Base-by-base conservation (phyloP, 176 grass and related monocot species). In the Dendrocalamus sinicus region DNA sequence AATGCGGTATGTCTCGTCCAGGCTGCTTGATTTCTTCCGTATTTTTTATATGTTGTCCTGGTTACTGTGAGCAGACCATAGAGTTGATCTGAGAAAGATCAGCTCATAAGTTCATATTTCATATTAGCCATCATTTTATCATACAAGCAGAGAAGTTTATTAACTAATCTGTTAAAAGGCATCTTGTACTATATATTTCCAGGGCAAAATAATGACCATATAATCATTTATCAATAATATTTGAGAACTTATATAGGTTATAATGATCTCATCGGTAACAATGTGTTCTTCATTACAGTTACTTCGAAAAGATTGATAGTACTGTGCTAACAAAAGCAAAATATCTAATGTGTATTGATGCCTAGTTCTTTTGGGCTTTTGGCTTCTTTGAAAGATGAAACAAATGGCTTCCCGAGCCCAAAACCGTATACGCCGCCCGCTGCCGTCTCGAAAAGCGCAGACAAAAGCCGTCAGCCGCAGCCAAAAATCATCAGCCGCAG, bases 1-100 rank as follows among this genome's bases (percentile, higher is more conserved):
- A 86, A 79, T n/a, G 90, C 67, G 14, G 96, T 99, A 99, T 67
- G 67, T 82, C 17, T 70, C 19, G 28, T 45, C 70, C 23, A 13
- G 60, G 1, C 26, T 63, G 10, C 14, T 84, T 75, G 6, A 64
- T 71, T 79, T 35, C 39, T 23, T 73, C 16, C 3, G 12, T 46
- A 12, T 53, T 82, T 3, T 1, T 6, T 80, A 9, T n/a, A 57
- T 73, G 20, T 46, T 69, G 22, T 73, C 24, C 22, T 32, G 22
- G 3, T 23, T 46, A 87, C 37, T 14, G 24, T 60, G 83, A 60
- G 24, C 60, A 15, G 24, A 9, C n/a, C 39, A 12, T n/a, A 59
- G 65, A 58, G 54, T 46, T 90, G 65, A 17, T 19, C 1, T n/a
- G 40, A 64, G 11, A 59, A 73, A 62, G 20, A 78, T n/a, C 41